Evolutionary conservation across 345 rosid genomes (phyloP).

Genomic region (Eucalyptus erythrocorys): DNA sequence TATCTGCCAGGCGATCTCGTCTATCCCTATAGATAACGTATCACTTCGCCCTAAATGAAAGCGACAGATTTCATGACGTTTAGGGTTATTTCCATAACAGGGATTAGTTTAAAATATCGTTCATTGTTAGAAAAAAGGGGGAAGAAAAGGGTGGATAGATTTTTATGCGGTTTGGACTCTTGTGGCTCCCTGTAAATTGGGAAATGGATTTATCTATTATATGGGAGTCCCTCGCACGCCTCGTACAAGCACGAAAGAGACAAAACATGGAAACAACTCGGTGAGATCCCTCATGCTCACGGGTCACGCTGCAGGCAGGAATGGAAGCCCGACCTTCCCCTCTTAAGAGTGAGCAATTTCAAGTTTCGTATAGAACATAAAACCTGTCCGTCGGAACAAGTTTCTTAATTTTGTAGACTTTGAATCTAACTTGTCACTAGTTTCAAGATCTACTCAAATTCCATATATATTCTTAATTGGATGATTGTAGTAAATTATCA

Average conservation of each 20-base stretch:
- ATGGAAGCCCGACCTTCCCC: not conserved
- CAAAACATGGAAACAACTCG: not conserved
- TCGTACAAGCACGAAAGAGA: not conserved
- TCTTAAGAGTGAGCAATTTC: no score
- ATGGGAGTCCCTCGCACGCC: not conserved
- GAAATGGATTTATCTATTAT: not conserved
- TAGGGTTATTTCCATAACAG: not conserved
- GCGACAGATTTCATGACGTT: not conserved
- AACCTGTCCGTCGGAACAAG: rapidly evolving
- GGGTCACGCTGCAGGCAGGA: not conserved
- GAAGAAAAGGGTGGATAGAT: not conserved
- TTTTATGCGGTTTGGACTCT: not conserved
- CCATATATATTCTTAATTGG: no score
- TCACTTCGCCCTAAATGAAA: not conserved
- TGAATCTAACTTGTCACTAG: no score
- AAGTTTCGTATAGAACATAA: no score
- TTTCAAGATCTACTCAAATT: no score
- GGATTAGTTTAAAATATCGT: not conserved
- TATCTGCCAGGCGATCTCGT: no score
- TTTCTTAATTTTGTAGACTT: no score
- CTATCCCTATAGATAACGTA: no score
- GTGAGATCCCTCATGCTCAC: not conserved
- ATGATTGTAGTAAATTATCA: rapidly evolving
- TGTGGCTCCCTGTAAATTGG: not conserved
- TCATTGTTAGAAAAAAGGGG: not conserved